phyloP scores from a whole-genome alignment of 257 asterid species.

The Penstemon newberryi region DNA sequence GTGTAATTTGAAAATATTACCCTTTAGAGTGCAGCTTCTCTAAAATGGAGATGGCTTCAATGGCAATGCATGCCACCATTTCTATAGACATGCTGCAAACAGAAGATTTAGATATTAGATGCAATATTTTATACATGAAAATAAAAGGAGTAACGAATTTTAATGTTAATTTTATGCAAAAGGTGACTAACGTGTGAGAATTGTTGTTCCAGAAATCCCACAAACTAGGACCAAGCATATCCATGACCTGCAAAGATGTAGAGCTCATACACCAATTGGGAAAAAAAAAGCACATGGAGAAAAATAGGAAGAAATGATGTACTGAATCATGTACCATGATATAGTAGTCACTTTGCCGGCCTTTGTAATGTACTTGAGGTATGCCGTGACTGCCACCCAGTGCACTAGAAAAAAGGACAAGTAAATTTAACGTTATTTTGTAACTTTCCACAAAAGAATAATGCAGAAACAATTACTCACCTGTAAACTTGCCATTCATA shows the following conservation, averaged over 20 bases:
- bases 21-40: conserved; percentile 87
- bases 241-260: conserved; percentile 76
- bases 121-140: conserved; percentile 17
- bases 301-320: not conserved
- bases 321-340: conserved; percentile 42
- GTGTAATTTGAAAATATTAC: conserved; percentile 34
- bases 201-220: conserved; percentile 85
- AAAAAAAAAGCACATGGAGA: not conserved
- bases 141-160: not conserved
- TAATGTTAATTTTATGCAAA: not conserved
- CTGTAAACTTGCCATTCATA: conserved; percentile 62
- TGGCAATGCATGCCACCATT: conserved; percentile 92
- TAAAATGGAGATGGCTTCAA: conserved; percentile 89
- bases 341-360: conserved; percentile 42
- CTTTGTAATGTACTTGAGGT: conserved; percentile 52
- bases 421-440: not conserved
- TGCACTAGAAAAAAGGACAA: conserved; percentile 14
- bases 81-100: conserved; percentile 77
- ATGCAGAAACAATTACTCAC: conserved; percentile 30
- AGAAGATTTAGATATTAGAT: conserved; percentile 22
- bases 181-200: conserved; percentile 56
- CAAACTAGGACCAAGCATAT: conserved; percentile 91
- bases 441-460: not conserved
- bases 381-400: conserved; percentile 52
- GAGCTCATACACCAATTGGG: not conserved